phyloP scores from a whole-genome alignment of 2,329 filamentous ascomycete species.

The Cordyceps fumosorosea region DNA sequence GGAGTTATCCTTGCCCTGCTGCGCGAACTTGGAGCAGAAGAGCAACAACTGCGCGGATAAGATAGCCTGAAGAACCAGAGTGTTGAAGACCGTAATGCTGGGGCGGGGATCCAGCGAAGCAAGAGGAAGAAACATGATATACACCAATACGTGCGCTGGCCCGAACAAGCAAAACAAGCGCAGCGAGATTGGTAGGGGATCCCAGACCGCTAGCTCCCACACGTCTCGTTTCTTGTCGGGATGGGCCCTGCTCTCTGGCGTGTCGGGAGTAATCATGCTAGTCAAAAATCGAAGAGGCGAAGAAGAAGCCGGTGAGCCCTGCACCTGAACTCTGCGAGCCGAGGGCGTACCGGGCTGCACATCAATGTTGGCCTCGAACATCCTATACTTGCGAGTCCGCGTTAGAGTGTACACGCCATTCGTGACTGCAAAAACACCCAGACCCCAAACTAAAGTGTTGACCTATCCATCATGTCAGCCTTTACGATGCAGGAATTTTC shows the following conservation, averaged over 20 bases:
- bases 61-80: conserved; percentile 66
- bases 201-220: conserved; percentile 93
- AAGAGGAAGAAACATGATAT: conserved; percentile 81
- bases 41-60: conserved; percentile 72
- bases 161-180: conserved; percentile 86
- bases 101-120: conserved; percentile 68
- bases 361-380: conserved; percentile 85
- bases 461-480: conserved; percentile 39
- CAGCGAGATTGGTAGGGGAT: conserved; percentile 77
- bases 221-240: conserved; percentile 79
- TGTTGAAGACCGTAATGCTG: conserved; percentile 78
- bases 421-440: conserved; percentile 58
- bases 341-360: conserved; percentile 71
- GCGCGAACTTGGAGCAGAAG: conserved; percentile 67
- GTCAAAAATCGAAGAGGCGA: conserved; percentile 74
- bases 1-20: conserved; percentile 77
- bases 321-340: conserved; percentile 79
- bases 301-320: conserved; percentile 70
- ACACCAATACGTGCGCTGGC: conserved; percentile 85
- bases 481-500: conserved; percentile 11
- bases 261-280: conserved; percentile 58
- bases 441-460: conserved; percentile 61
- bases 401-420: conserved; percentile 81
- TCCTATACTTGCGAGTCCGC: conserved; percentile 76
- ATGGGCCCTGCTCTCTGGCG: conserved; percentile 76